Base-by-base conservation (phyloP, 441 rosid species). In the Erysimum pusillum region DNA sequence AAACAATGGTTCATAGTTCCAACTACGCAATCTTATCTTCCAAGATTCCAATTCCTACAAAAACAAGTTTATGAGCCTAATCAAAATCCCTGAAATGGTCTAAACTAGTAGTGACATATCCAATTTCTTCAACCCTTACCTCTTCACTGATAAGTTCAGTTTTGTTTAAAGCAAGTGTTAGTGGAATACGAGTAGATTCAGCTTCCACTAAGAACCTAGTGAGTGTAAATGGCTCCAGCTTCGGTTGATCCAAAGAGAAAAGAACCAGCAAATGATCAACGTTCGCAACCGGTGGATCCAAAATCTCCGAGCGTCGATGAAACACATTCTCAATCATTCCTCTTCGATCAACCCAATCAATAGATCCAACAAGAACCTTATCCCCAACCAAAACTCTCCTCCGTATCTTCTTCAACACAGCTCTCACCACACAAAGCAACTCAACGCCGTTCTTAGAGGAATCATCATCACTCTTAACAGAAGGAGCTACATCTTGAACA, bases 171-270 rank as follows among this genome's bases (percentile, higher is more conserved):
- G 92, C 96, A 15, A 95, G 96, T 12, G 94, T 89, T 45, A 90
- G 80, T 1, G 97, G 98, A 67, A 91, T 88, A 1, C 85, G 85
- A 12, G 93, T 83, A 39, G 98, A 92, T 71, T 95, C 99, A 11
- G 98, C 99, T 73, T 95, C 97, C 35, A 91, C 85, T 61, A 95
- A 81, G 85, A 95, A 95, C 83, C 97, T 86, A 0, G 99, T 95
- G 38, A 95, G 88, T 45, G 81, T 74, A 28, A 88, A 89, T 0
- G 97, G 88, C 83, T 94, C 98, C 5, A 85, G 31, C 76, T 80
- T 87, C 3, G 98, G 98, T 76, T 91, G 96, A 70, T 91, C 96
- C 70, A 95, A 34, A 0, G 99, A 91, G 86, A 95, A 95, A 25
- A 95, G 86, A 75, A 95, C 89, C 46, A 91, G 80, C 66, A 95